phyloP scores from a whole-genome alignment of 768 basidiomycete genomes.

The Psilocybe cyanescens region DNA sequence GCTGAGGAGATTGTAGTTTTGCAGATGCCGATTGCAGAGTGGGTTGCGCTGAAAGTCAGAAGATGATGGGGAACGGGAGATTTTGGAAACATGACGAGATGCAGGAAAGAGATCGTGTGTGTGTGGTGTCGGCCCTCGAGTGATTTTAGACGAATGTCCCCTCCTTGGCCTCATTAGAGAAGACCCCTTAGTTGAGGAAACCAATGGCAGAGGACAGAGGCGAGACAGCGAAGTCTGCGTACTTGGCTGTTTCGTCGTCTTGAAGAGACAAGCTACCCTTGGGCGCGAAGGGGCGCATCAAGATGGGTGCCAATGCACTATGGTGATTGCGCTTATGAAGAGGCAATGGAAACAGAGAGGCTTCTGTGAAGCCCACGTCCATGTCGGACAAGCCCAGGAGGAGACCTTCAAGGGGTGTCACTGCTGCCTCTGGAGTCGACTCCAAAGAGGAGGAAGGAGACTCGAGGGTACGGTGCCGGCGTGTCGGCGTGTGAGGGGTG shows the following conservation, averaged over 20 bases:
- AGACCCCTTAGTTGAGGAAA: slow-evolving; percentile 47
- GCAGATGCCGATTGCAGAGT: slow-evolving; percentile 17
- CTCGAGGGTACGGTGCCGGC: slow-evolving; percentile 42
- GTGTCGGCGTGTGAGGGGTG: slow-evolving; percentile 53
- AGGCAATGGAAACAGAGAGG: slow-evolving; percentile 30
- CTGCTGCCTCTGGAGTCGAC: slow-evolving; percentile 56
- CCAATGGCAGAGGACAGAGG: slow-evolving; percentile 51
- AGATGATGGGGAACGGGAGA: slow-evolving; percentile 6
- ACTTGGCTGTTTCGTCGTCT: slow-evolving; percentile 33
- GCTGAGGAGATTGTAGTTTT: slow-evolving; percentile 18
- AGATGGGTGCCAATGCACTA: slow-evolving; percentile 35
- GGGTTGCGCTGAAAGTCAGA: slow-evolving; percentile 21
- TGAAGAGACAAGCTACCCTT: slow-evolving; percentile 39
- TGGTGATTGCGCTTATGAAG: slow-evolving; percentile 31
- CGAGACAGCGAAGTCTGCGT: slow-evolving; percentile 42
- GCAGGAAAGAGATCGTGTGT: slow-evolving; percentile 4
- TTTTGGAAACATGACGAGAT: slow-evolving; percentile 15
- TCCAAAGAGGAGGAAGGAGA: slow-evolving; percentile 58
- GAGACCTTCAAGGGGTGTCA: slow-evolving; percentile 41
- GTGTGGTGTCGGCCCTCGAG: slow-evolving; percentile 7
- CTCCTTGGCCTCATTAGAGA: slow-evolving; percentile 12
- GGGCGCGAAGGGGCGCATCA: slow-evolving; percentile 48
- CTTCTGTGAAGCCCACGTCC: slow-evolving; percentile 39
- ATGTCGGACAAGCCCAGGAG: slow-evolving; percentile 41
- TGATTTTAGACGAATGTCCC: slow-evolving; percentile 17